These are phyloP conservation scores for Lentinula edodes DNA, from an alignment of 768 basidiomycete genomes.

Conservation along the genomic window DNA sequence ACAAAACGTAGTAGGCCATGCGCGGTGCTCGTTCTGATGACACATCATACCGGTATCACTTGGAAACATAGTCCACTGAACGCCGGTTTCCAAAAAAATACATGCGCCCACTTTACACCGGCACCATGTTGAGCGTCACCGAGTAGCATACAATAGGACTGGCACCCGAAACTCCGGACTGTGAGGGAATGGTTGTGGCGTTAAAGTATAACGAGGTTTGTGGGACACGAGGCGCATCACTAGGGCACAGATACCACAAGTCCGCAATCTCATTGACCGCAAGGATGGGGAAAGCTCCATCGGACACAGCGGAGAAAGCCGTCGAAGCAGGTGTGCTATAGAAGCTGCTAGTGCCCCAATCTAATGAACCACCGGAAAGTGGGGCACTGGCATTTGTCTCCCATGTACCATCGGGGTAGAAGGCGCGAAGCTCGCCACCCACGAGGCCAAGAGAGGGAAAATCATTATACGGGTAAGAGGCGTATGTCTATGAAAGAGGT, in stretches of 20 bases:
- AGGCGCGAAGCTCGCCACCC: slow-evolving; percentile 32
- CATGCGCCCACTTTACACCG: background rate
- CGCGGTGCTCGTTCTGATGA: too few relatives aligned
- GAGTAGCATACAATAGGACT: background rate
- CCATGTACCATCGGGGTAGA: slow-evolving; percentile 26
- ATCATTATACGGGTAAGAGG: slow-evolving; percentile 45
- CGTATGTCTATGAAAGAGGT: slow-evolving; percentile 30
- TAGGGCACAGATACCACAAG: slow-evolving; percentile 36
- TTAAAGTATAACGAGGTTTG: background rate
- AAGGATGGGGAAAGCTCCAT: slow-evolving; percentile 20
- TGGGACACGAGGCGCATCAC: background rate
- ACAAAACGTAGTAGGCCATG: too few relatives aligned
- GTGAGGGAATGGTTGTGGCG: background rate
- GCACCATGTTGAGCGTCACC: background rate
- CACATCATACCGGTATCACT: too few relatives aligned
- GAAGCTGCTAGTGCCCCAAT: slow-evolving; percentile 30
- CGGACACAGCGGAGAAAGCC: slow-evolving; percentile 27
- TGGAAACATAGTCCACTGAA: too few relatives aligned
- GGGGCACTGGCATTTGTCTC: slow-evolving; percentile 33
- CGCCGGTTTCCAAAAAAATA: background rate
- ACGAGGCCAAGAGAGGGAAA: slow-evolving; percentile 35
- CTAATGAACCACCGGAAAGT: slow-evolving; percentile 24
- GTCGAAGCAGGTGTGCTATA: slow-evolving; percentile 24
- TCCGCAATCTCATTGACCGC: slow-evolving; percentile 24
- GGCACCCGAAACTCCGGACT: background rate